phyloP scores from a whole-genome alignment of 306 rosid species.

The Notholithocarpus densiflorus region DNA sequence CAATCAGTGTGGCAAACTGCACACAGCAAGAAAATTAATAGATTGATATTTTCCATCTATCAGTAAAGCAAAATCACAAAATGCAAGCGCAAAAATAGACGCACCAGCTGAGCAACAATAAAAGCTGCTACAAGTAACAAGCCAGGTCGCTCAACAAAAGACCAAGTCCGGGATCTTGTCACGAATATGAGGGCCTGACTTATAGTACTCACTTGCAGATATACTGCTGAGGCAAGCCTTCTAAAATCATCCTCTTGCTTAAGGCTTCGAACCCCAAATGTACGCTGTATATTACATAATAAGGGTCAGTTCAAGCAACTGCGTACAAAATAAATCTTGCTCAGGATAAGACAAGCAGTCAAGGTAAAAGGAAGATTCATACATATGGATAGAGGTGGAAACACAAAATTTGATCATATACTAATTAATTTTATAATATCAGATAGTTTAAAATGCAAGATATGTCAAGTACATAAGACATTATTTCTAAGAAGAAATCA shows the following conservation, averaged over 20 bases:
- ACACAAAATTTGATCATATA: background rate
- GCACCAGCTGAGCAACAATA: slow-evolving; percentile 71
- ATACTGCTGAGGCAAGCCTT: slow-evolving; percentile 71
- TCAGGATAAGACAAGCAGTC: background rate
- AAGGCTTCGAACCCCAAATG: slow-evolving; percentile 81
- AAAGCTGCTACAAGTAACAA: slow-evolving; percentile 63
- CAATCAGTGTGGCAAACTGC: slow-evolving; percentile 77
- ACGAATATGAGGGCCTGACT: slow-evolving; percentile 86
- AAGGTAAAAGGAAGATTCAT: background rate
- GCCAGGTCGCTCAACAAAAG: slow-evolving; percentile 75
- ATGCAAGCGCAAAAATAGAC: slow-evolving; percentile 15
- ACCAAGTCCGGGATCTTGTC: slow-evolving; percentile 73
- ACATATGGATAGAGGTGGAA: background rate
- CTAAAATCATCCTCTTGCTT: slow-evolving; percentile 36
- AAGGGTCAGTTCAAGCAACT: slow-evolving; percentile 5
- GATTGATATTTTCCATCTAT: background rate
- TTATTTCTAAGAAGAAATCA: background rate
- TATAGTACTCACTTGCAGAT: slow-evolving; percentile 77
- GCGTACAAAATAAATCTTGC: background rate
- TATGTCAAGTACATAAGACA: no score
- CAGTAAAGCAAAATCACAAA: background rate
- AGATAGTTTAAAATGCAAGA: background rate
- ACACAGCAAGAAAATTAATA: slow-evolving; percentile 9
- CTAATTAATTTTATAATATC: background rate
- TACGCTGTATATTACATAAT: slow-evolving; percentile 34